Base-by-base conservation (phyloP, 2,329 filamentous ascomycete species). In the Hymenoscyphus fraxineus region DNA sequence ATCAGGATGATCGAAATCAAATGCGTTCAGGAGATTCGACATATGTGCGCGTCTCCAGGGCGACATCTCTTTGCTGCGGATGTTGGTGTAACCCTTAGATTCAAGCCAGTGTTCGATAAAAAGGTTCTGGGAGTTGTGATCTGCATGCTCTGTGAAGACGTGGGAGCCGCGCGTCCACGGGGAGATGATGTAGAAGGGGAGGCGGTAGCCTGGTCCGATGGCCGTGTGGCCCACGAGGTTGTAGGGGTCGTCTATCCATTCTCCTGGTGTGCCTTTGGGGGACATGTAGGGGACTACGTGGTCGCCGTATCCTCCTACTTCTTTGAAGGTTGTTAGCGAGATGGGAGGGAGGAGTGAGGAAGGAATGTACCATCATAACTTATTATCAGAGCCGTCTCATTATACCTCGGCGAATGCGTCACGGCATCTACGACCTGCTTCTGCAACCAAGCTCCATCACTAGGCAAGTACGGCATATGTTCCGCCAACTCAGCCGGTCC, bases 151-250 rank as follows among this genome's bases (percentile, higher is more conserved):
- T 0, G 81, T 83, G 66, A 82, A 84, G 2, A 85, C 81, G 27
- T 81, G 78, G 9, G 80, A 80, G 12, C 81, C 80, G 15, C 82
- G 80, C 0, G 82, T 85, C 78, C 81, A 85, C 0, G 83, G 83
- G 0, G 83, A 85, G 62, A 85, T 77, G 72, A 85, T 83, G 67
- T 82, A 81, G 65, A 85, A 82, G 0, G 83, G 83, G 1, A 85
- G 75, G 7, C 83, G 81, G 70, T 83, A 80, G 35, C 79, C 78
- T 44, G 80, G 80, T 4, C 80, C 80, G 13, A 76, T 76, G 63
- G 76, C 80, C 22, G 79, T 75, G 22, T 80, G 68, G n/a, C 79
- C 78, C 61, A 78, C 78, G 1, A 73, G 40, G 7, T 74, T 76
- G 62, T 78, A 77, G 0, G 78, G 78, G 63, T 81, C 81, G 60